Percentiles rank a stretch among this genome's conserved stretches.
phyloP scores from a whole-genome alignment of 2,329 filamentous ascomycete genomes.

The Colletotrichum orchidophilum region DNA sequence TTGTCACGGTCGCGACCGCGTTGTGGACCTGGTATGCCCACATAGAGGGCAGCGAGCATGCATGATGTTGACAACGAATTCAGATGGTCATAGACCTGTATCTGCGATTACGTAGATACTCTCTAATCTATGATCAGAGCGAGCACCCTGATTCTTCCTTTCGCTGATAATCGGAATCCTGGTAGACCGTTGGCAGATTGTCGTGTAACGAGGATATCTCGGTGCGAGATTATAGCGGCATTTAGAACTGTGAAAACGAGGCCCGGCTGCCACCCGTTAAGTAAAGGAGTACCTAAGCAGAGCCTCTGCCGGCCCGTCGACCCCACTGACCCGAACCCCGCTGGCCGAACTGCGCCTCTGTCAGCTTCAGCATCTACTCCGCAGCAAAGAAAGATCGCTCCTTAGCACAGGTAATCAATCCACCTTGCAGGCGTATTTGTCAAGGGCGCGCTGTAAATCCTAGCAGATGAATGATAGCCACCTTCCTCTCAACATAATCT shows the following conservation, averaged over 20 bases:
- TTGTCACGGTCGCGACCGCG: slow-evolving; percentile 50
- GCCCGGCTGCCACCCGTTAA: neutral
- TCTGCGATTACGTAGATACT: neutral
- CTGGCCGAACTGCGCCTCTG: neutral
- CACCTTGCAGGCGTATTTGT: neutral
- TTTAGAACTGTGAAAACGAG: neutral
- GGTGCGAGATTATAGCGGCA: too few relatives aligned
- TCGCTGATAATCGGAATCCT: too few relatives aligned
- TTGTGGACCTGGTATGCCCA: slow-evolving; percentile 16
- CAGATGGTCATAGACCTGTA: neutral
- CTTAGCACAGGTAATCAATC: neutral
- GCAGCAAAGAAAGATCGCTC: neutral
- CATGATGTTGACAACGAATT: neutral
- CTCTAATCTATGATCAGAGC: neutral
- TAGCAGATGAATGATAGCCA: neutral
- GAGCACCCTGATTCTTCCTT: too few relatives aligned
- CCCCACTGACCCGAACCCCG: neutral
- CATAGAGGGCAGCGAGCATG: neutral
- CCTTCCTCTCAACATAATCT: neutral
- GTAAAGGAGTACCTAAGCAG: too few relatives aligned
- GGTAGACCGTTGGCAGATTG: too few relatives aligned
- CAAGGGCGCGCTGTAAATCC: neutral
- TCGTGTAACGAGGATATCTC: too few relatives aligned
- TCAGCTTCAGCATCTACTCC: neutral
- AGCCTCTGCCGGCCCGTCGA: neutral